Evolutionary conservation across 495 filamentous ascomycete genomes (phyloP).

Genomic region (Penicillium chermesinum): DNA sequence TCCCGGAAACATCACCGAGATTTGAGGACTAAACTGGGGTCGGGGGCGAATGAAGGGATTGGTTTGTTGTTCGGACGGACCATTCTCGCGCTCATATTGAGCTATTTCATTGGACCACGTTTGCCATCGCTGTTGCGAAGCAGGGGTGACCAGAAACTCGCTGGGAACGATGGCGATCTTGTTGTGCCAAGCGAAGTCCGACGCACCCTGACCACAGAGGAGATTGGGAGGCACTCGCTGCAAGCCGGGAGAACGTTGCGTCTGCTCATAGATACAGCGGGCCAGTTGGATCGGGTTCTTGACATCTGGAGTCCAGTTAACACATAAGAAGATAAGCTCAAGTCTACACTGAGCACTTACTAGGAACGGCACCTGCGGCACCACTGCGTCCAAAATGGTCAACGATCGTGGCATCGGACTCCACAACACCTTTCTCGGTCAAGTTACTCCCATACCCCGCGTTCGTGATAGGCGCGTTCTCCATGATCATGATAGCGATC

Average conservation of each 20-base stretch:
- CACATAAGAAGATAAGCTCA: background rate
- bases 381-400: conserved; percentile 89
- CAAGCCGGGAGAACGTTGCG: conserved; percentile 66
- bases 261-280: conserved; percentile 71
- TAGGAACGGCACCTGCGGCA: conserved; percentile 80
- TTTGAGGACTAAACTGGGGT: background rate
- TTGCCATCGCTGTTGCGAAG: conserved; percentile 65
- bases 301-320: conserved; percentile 54
- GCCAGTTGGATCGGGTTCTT: conserved; percentile 89
- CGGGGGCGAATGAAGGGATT: conserved; percentile 3
- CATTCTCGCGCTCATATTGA: conserved; percentile 28
- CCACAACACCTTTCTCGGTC: conserved; percentile 82
- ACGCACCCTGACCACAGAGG: conserved; percentile 77
- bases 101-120: conserved; percentile 73
- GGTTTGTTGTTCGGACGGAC: conserved; percentile 5
- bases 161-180: conserved; percentile 63
- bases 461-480: conserved; percentile 94
- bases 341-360: conserved; percentile 47
- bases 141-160: conserved; percentile 68
- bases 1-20: too few species aligned
- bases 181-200: conserved; percentile 74
- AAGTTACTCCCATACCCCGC: conserved; percentile 94
- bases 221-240: conserved; percentile 90
- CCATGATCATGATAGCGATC: conserved; percentile 76
- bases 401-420: conserved; percentile 89